Conservation (phyloP, 805 yeast species). For the Blastobotrys robertii region DNA sequence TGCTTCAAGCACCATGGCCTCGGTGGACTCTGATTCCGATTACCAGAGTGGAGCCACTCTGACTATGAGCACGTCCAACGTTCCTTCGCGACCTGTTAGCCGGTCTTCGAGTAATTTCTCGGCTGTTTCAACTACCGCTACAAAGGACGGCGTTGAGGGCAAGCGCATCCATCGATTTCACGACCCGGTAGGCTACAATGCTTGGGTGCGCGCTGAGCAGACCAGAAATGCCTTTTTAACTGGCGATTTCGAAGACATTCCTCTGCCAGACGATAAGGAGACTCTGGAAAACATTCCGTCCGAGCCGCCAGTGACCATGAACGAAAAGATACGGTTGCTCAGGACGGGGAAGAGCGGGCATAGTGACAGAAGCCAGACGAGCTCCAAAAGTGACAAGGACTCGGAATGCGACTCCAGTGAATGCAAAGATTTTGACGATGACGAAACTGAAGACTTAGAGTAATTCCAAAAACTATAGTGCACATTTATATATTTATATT, state of each 20-base stretch:
- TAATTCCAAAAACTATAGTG: not conserved
- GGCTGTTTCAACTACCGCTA: slow-evolving; percentile 62
- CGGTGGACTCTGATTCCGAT: slow-evolving; percentile 21
- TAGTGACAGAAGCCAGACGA: not conserved
- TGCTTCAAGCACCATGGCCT: slow-evolving; percentile 17
- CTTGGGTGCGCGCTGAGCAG: slow-evolving; percentile 9
- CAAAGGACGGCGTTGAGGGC: slow-evolving; percentile 68
- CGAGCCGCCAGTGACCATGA: slow-evolving; percentile 20
- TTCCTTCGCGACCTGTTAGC: slow-evolving; percentile 47
- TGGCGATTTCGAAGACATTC: not conserved
- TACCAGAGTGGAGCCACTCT: slow-evolving; percentile 12
- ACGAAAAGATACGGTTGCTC: slow-evolving; percentile 18
- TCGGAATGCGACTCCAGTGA: no score
- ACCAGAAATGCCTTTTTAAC: not conserved
- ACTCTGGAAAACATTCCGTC: slow-evolving; percentile 15
- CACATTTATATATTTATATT: not conserved
- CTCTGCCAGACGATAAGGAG: not conserved
- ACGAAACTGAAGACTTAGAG: no score
- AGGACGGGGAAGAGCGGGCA: slow-evolving; percentile 14
- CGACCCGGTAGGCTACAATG: slow-evolving; percentile 26
- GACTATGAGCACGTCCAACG: not conserved
- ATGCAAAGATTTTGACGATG: no score
- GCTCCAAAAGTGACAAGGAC: not conserved
- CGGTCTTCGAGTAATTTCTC: slow-evolving; percentile 43
- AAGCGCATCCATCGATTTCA: slow-evolving; percentile 39